A percentile compares a stretch with the other conserved stretches of the same genome.
Evolutionary conservation across 2,329 filamentous ascomycete species (phyloP).

Genomic region (Lasiodiplodia citricola): DNA sequence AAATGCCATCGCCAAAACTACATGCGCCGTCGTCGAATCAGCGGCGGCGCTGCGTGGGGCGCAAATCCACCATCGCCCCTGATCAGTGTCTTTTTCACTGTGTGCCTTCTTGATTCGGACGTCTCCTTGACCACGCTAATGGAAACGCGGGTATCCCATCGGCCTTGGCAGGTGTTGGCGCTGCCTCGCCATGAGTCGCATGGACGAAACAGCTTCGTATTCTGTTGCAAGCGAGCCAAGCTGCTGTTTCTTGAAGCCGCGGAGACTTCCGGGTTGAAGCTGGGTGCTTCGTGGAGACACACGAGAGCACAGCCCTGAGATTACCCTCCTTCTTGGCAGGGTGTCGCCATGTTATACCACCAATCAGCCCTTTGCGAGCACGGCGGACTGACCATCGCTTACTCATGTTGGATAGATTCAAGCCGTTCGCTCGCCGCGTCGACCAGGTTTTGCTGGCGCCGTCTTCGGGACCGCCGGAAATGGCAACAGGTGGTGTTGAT

Average conservation of each 20-base stretch:
- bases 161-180: slow-evolving; percentile 16
- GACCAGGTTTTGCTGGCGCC: neutral
- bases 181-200: slow-evolving; percentile 9
- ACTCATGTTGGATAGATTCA: neutral
- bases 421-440: no score
- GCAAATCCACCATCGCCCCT: neutral
- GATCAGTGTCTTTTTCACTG: neutral
- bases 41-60: neutral
- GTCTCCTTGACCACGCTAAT: neutral
- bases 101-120: neutral
- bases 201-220: slow-evolving; percentile 12
- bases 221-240: slow-evolving; percentile 15
- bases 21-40: neutral
- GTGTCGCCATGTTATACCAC: slow-evolving; percentile 9
- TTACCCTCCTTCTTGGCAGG: slow-evolving; percentile 13
- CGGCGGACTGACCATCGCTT: neutral
- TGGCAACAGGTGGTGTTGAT: neutral
- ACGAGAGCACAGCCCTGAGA: neutral
- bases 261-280: neutral
- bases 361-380: neutral
- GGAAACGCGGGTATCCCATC: neutral
- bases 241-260: neutral
- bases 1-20: neutral
- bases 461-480: slow-evolving; percentile 6
- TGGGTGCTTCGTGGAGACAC: no score